phyloP scores from a whole-genome alignment of 805 yeast species.

The Saturnispora quitensis region DNA sequence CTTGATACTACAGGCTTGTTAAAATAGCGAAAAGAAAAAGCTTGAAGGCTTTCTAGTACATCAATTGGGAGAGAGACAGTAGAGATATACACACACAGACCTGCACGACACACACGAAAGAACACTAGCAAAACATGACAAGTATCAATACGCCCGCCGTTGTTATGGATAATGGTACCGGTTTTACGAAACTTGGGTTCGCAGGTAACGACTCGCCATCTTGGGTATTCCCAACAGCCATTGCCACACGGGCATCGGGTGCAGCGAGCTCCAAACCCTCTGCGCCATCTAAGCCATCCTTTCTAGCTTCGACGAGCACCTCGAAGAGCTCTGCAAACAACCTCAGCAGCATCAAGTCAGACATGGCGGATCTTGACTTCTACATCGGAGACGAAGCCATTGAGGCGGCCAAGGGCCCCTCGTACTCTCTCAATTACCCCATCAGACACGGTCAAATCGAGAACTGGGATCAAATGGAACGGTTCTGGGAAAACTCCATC shows the following conservation, averaged over 20 bases:
- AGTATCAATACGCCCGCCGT: slow-evolving; percentile 79
- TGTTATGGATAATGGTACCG: slow-evolving; percentile 98
- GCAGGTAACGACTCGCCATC: slow-evolving; percentile 99
- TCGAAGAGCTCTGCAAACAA: slow-evolving; percentile 15
- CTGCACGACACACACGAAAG: background rate
- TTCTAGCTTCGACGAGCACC: slow-evolving; percentile 26
- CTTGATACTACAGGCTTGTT: too few species aligned
- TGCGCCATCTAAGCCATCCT: slow-evolving; percentile 40
- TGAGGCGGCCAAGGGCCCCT: slow-evolving; percentile 81
- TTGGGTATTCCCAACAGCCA: slow-evolving; percentile 94
- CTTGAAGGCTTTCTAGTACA: too few species aligned
- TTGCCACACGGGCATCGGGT: slow-evolving; percentile 59
- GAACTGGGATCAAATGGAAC: slow-evolving; percentile 99
- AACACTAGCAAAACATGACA: slow-evolving; percentile 32
- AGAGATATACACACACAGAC: background rate
- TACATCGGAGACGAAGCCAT: slow-evolving; percentile 95
- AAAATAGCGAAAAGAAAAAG: too few species aligned
- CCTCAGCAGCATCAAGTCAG: slow-evolving; percentile 24
- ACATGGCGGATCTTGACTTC: slow-evolving; percentile 89
- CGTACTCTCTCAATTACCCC: slow-evolving; percentile 83
- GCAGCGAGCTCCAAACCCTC: slow-evolving; percentile 31
- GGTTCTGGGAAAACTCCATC: slow-evolving; percentile 96
- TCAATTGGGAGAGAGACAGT: too few species aligned
- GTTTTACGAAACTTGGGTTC: slow-evolving; percentile 92
- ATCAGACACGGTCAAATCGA: slow-evolving; percentile 97